Evolutionary conservation across 192 early-diverging fungal species (phyloP).

Genomic region (Ramicandelaber brevisporus): DNA sequence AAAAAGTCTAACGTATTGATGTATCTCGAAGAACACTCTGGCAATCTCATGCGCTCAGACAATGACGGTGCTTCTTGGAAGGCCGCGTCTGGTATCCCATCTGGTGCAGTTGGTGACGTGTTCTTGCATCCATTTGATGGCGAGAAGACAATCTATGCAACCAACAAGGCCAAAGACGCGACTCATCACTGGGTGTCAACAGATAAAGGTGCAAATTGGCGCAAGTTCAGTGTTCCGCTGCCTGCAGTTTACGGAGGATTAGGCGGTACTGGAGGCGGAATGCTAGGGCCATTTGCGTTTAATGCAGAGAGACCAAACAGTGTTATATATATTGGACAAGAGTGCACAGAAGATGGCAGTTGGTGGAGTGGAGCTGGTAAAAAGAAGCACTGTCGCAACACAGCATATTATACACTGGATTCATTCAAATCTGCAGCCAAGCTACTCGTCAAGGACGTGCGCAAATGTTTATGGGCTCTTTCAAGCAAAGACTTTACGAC

Average conservation of each 20-base stretch:
- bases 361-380: slow-evolving; percentile 13
- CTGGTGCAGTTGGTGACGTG: slow-evolving; percentile 15
- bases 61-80: slow-evolving; percentile 42
- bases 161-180: slow-evolving; percentile 7
- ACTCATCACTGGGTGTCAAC: slow-evolving; percentile 15
- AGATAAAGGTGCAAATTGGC: slow-evolving; percentile 15
- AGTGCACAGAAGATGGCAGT: slow-evolving; percentile 18
- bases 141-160: slow-evolving; percentile 16
- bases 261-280: no score
- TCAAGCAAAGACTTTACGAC: slow-evolving; percentile 30
- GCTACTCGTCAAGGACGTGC: slow-evolving; percentile 18
- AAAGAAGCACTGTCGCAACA: slow-evolving; percentile 24
- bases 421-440: slow-evolving; percentile 28
- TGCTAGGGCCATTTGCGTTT: slow-evolving; percentile 25
- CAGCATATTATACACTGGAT: slow-evolving; percentile 38
- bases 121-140: slow-evolving; percentile 37
- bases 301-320: slow-evolving; percentile 36
- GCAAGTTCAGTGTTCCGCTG: slow-evolving; percentile 13
- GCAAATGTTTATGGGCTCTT: slow-evolving; percentile 47
- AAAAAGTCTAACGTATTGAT: slow-evolving; percentile 13
- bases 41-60: slow-evolving; percentile 26
- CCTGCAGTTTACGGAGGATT: slow-evolving; percentile 11
- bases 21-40: slow-evolving; percentile 19
- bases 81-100: slow-evolving; percentile 14
- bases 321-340: slow-evolving; percentile 33